phyloP scores from a whole-genome alignment of 2,329 filamentous ascomycete genomes.

The Sclerotiophoma versabilis region DNA sequence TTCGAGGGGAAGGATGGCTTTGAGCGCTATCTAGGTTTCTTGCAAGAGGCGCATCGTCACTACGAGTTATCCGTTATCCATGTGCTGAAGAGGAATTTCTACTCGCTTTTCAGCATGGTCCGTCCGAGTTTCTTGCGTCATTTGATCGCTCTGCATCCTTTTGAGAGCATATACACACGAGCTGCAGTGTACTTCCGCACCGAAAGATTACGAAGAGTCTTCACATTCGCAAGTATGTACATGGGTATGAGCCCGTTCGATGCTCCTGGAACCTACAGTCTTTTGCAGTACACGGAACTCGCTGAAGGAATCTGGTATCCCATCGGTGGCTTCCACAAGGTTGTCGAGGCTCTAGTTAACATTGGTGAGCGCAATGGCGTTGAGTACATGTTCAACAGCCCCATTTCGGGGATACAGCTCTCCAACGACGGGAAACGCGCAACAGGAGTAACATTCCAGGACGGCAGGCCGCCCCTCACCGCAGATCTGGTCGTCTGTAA shows the following conservation, averaged over 20 bases:
- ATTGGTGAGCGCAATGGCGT: constrained; percentile 69
- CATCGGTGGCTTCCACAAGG: constrained; percentile 71
- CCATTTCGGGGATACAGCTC: constrained; percentile 64
- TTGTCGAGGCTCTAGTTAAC: constrained; percentile 67
- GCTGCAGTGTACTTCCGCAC: constrained; percentile 73
- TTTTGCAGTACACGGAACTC: constrained; percentile 78
- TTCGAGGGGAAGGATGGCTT: constrained; percentile 77
- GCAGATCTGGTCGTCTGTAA: constrained; percentile 76
- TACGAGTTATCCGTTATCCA: constrained; percentile 72
- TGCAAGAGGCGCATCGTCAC: constrained; percentile 72
- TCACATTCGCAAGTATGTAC: constrained; percentile 83
- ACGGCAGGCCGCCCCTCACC: constrained; percentile 61
- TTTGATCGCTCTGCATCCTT: constrained; percentile 69
- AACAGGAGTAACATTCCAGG: constrained; percentile 65
- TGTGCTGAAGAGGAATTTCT: constrained; percentile 73
- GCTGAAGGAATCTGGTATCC: constrained; percentile 81
- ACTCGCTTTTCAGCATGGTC: constrained; percentile 64
- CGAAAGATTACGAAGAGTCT: constrained; percentile 72
- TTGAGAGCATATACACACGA: constrained; percentile 73
- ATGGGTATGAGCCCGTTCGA: constrained; percentile 83
- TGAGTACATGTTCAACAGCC: constrained; percentile 65
- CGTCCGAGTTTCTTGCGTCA: constrained; percentile 65
- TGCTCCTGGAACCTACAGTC: constrained; percentile 75
- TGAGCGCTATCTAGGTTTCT: constrained; percentile 70
- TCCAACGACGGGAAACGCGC: constrained; percentile 60